Evolutionary conservation across 345 rosid species (phyloP).

Genomic region (Moricandia arvensis): DNA sequence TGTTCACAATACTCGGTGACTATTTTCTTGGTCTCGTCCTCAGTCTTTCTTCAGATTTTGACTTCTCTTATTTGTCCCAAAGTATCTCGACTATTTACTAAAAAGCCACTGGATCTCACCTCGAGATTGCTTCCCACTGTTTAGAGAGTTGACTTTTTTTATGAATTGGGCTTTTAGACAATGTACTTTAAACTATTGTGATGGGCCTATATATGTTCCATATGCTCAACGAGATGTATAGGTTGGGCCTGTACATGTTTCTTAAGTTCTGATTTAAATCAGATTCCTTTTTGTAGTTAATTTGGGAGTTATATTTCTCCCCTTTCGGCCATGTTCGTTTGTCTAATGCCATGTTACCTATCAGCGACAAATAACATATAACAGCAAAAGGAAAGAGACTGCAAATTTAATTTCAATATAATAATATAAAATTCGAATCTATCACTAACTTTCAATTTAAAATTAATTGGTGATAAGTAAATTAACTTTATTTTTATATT

Average conservation of each 20-base stretch:
- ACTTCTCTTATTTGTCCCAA: neutral
- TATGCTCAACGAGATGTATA: neutral
- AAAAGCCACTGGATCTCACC: conserved; percentile 14
- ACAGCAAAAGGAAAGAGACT: no score
- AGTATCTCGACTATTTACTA: neutral
- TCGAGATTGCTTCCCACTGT: conserved; percentile 8
- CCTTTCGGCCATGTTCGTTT: no score
- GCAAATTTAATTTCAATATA: no score
- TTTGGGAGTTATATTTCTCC: neutral
- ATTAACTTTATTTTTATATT: no score
- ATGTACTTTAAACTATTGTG: neutral
- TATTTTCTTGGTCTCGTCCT: neutral
- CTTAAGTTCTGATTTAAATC: no score
- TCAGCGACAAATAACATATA: no score
- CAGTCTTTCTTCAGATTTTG: neutral
- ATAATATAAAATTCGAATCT: no score
- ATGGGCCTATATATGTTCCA: neutral
- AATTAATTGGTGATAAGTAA: no score
- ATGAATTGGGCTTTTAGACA: neutral
- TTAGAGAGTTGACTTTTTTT: neutral
- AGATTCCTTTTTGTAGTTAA: neutral
- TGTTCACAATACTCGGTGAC: no score
- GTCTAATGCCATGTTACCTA: no score
- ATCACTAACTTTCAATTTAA: no score
- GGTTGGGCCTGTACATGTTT: neutral